Evolutionary conservation across 495 filamentous ascomycete species (phyloP), one percentile per base, ranked within the genome.

Genomic region (Podospora appendiculata): DNA sequence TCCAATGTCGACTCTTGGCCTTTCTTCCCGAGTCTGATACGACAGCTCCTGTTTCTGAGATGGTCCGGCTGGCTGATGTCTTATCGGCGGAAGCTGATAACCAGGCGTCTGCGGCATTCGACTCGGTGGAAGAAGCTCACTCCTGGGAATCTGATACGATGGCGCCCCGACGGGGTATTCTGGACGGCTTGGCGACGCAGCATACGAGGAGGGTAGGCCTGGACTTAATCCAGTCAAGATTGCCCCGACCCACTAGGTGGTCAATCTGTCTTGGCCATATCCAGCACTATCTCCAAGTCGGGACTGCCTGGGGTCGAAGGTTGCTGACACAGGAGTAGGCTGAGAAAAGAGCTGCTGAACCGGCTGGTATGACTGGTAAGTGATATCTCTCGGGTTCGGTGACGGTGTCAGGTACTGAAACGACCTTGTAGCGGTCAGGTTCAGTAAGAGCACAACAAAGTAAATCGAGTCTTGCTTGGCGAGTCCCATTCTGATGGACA

Each of bases 391-490:
- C 32, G 70, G 52, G 55, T 71, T 72, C n/a, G 73, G 74, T 16
- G 75, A 75, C 9, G 75, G 70, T 1, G 72, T 70, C 14, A 66
- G 70, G 25, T 69, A 71, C 41, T 68, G 57, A 49, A 70, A 72
- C 25, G 65, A 57, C 46, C 63, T 68, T 1, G 57, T 34, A 25
- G 25, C 25, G 8, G 61, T 51, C 1, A 63, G 52, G 16, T 51
- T 62, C 51, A 81, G 58, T 40, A 72, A 44, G 32, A 79, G 51
- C 4, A 79, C 70, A 18, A 80, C 68, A 55, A 79, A 78, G 58
- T 76, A 80, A 32, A 79, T 74, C 50, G 77, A 76, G 34, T 77
- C 70, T 52, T 70, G 69, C 48, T 76, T 79, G 11, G 70, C 74
- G 14, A 81, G 63, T 9, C 74, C 75, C 45, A 79, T 59, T 5